phyloP scores from a whole-genome alignment of 2,329 filamentous ascomycete genomes.

The Neonectria coccinea region DNA sequence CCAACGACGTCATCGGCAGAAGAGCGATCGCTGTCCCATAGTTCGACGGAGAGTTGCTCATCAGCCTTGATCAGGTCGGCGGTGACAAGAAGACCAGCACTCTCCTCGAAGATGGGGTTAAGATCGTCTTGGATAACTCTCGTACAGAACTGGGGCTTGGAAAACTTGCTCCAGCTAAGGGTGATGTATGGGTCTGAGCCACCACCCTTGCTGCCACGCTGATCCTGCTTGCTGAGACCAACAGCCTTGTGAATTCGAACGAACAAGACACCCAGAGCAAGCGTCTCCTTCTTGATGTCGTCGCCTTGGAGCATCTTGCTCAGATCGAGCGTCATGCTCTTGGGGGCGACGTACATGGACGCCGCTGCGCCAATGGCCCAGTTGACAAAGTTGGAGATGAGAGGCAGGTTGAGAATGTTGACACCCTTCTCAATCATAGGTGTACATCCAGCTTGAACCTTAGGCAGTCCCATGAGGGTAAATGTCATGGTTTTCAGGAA shows the following conservation, averaged over 20 bases:
- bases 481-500: constrained; percentile 94
- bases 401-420: constrained; percentile 89
- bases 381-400: constrained; percentile 97
- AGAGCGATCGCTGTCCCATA: constrained; percentile 95
- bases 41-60: constrained; percentile 91
- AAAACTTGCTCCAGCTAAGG: constrained; percentile 93
- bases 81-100: constrained; percentile 85
- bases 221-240: constrained; percentile 91
- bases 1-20: constrained; percentile 95
- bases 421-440: constrained; percentile 93
- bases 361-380: constrained; percentile 90
- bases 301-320: constrained; percentile 92
- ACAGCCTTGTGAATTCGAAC: constrained; percentile 89
- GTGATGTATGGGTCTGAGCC: constrained; percentile 97
- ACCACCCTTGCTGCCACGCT: constrained; percentile 82
- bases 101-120: constrained; percentile 93
- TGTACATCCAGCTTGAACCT: constrained; percentile 88
- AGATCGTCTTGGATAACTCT: constrained; percentile 94
- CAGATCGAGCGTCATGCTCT: constrained; percentile 92
- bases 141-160: constrained; percentile 97
- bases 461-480: constrained; percentile 92
- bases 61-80: constrained; percentile 92
- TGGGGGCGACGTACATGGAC: constrained; percentile 93
- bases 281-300: constrained; percentile 88
- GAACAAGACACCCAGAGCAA: constrained; percentile 90